Base-by-base conservation (phyloP, 345 rosid species). In the Gossypium raimondii region DNA sequence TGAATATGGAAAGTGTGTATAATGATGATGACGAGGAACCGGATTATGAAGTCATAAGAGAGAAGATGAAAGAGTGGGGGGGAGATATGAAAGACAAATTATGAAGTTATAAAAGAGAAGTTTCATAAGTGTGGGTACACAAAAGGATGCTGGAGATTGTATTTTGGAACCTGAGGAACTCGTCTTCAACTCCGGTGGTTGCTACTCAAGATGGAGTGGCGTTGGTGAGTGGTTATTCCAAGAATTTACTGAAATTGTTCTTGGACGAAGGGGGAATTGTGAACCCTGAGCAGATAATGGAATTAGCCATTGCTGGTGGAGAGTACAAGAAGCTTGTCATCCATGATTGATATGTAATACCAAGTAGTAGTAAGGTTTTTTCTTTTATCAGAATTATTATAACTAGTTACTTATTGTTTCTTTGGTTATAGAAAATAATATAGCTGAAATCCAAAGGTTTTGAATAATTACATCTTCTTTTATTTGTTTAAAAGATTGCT, bases 161-260 rank as follows among this genome's bases (percentile, higher is more conserved):
- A 34, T 80, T 76, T 43, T 73, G 80, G 77, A 80, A 76, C 58
- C 70, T 76, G 2, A 51, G 76, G 16, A 38, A 75, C 67, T 62
- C 75, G 0, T 20, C 17, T 4, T 70, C 76, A 0, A 72, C 79
- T 1, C 79, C 79, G 0, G 82, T 72, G 58, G 10, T 72, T 16
- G n/a, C 17, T 3, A 18, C 10, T 0, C 78, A 80, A 52, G 47
- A 41, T 1, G 78, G 77, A 2, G 78, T 80, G 38, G 82, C 77
- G 10, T 25, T 72, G 34, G 79, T 76, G 14, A 75, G 82, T 13
- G 79, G 79, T 12, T 76, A 72, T 25, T 80, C 80, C 0, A 76
- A 80, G 83, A 80, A 80, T 29, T 2, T 80, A 50, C 18, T 68
- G 45, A 80, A 50, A 7, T 9, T 80, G 58, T 80, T 80, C 71